These are phyloP conservation scores for Hemileia vastatrix DNA, from an alignment of 1,284 basidiomycete species.

Conservation along the genomic window DNA sequence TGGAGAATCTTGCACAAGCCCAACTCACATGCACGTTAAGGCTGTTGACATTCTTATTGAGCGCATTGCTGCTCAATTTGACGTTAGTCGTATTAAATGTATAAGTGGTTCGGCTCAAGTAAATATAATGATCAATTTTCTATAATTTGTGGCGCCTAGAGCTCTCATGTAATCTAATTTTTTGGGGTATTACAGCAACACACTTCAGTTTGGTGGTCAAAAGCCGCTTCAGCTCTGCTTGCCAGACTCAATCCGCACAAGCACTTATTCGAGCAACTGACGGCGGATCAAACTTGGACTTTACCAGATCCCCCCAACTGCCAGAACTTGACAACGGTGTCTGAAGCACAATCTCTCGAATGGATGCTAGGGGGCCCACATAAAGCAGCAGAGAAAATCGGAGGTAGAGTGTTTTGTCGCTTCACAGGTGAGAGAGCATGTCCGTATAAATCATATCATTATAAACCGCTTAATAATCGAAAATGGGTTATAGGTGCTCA, in stretches of 20 bases:
- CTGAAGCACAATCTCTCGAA: slow-evolving; percentile 16
- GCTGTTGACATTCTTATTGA: slow-evolving; percentile 11
- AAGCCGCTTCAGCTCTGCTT: slow-evolving; percentile 14
- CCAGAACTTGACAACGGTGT: slow-evolving; percentile 4
- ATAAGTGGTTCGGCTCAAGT: slow-evolving; percentile 21
- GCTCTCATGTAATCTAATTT: neutral
- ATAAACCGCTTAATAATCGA: neutral
- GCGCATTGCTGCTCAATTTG: slow-evolving; percentile 11
- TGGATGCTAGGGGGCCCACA: slow-evolving; percentile 17
- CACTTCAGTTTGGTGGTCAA: slow-evolving; percentile 19
- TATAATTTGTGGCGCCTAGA: neutral
- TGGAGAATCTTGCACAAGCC: slow-evolving; percentile 7
- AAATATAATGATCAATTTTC: neutral
- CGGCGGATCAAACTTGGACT: slow-evolving; percentile 17
- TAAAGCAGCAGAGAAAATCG: slow-evolving; percentile 6
- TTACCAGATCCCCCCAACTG: slow-evolving; percentile 15
- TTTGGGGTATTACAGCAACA: too few relatives aligned
- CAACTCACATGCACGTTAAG: slow-evolving; percentile 14
- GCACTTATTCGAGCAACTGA: slow-evolving; percentile 9
- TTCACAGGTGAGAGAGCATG: slow-evolving; percentile 32
- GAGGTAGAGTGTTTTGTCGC: slow-evolving; percentile 14
- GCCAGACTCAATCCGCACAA: slow-evolving; percentile 13
- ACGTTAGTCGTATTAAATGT: slow-evolving; percentile 13
- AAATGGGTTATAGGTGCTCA: slow-evolving; percentile 4
- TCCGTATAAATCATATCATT: slow-evolving; percentile 56